Base-by-base conservation (phyloP, 176 grass and related monocot species). In the Saccharum spontaneum region DNA sequence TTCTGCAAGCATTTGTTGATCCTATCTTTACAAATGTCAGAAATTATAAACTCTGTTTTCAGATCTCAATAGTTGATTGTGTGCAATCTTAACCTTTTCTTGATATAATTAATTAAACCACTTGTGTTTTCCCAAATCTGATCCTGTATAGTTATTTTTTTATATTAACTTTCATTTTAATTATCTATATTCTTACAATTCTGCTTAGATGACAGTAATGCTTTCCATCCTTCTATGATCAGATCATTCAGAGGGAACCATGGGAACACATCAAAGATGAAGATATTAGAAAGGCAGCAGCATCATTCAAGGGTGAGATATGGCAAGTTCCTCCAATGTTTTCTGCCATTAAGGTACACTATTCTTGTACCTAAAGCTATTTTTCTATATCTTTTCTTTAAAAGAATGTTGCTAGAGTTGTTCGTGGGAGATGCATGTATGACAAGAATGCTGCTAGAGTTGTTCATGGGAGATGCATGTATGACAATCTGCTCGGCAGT, bases 271-370 rank as follows among this genome's bases (percentile, higher is more conserved):
- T 98, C 71, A 98, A 93, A 87, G 96, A 95, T 84, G 89, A 87
- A 75, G 83, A 90, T 79, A 95, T 98, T 78, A 95, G 89, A 85
- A 98, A 98, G 78, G 82, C 67, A 54, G 93, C 81, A 67, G 83
- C 89, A 87, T 83, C 88, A 75, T 98, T 95, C 77, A 92, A 90
- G 86, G 96, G 96, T 41, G 93, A 98, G 78, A 95, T 94, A 87
- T 98, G 91, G 96, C 96, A 98, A 87, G 96, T 98, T 69, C 96
- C 96, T 88, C 96, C 93, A 0, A 98, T 98, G 93, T 98, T 98
- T 91, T 98, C 93, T 89, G 96, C 96, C 55, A 94, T 98, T 82
- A 98, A 98, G 96, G 96, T 98, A 79, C 16, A 59, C 12, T 43
- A 81, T 87, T 67, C 55, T 78, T 39, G 20, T 85, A 37, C 57